Base-by-base conservation (phyloP, 345 rosid genomes). In the Abelmoschus esculentus region DNA sequence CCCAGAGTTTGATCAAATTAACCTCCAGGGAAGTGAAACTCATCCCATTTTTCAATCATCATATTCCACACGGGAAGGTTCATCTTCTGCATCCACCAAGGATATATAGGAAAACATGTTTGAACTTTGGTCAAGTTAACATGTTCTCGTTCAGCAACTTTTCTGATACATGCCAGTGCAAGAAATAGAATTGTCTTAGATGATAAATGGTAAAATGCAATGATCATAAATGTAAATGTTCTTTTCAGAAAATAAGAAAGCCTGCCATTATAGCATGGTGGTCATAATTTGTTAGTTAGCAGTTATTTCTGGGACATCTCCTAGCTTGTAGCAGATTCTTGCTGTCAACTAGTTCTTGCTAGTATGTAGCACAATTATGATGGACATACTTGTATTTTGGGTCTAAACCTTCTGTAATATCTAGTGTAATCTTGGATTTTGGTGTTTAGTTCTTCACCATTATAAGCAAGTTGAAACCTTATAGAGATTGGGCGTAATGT, bases 21-120 rank as follows among this genome's bases (percentile, higher is more conserved):
- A 5, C 49, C 59, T 22, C 46, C 46, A 60, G 28, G 6, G 18
- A 29, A 50, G 58, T 31, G 73, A 58, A 40, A 32, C 58, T 71
- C 57, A 29, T 2, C 34, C 67, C 4, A 4, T 71, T 11, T 0
- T 61, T 11, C 60, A 49, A 28, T 71, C 60, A 9, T 61, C 60
- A 11, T 18, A 34, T 18, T 64, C 55, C 14, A 11, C 4, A 31
- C 5, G 2, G 7, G 12, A 3, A 7, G 40, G 31, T 10, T 60
- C 74, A 34, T 61, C 73, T 28, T 60, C 74, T 47, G 26, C 31
- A 59, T 70, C 73, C 13, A 8, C 65, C 14, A 17, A 22, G 0
- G 55, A 65, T 22, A 36, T 64, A 44, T 44, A 22, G 32, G 15
- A 69, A 53, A 42, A 49, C 5, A 49, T 13, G 54, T 14, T 49